phyloP scores from a whole-genome alignment of 2,329 filamentous ascomycete species.

The Claviceps humidiphila region DNA sequence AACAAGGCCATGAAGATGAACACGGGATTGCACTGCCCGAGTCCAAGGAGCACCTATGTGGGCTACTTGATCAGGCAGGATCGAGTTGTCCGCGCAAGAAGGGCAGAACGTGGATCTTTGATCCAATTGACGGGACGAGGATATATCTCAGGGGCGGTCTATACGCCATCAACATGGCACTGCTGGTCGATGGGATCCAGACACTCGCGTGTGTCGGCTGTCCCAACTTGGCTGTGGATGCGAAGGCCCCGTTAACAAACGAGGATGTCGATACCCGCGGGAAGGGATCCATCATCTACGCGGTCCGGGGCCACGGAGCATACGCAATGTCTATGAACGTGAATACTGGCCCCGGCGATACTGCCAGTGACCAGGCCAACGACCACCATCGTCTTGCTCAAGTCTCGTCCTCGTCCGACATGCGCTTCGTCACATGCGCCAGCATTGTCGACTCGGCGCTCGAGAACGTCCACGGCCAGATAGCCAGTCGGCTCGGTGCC shows the following conservation, averaged over 20 bases:
- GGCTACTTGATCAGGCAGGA: conserved; percentile 40
- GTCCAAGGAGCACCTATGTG: conserved; percentile 33
- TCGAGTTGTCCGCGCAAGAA: conserved; percentile 21
- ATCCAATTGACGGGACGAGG: conserved; percentile 47
- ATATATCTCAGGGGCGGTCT: conserved; percentile 40
- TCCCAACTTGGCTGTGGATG: conserved; percentile 30
- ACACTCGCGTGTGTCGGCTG: conserved; percentile 35
- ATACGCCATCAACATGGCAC: conserved; percentile 44
- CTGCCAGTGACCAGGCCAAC: conserved; percentile 7
- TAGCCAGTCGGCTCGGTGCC: conserved; percentile 29
- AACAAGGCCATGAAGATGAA: not conserved
- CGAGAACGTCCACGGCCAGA: conserved; percentile 30
- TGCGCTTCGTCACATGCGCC: conserved; percentile 35
- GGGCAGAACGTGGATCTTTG: conserved; percentile 43
- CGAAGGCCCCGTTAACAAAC: conserved; percentile 27
- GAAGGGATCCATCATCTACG: conserved; percentile 37
- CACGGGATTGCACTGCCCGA: conserved; percentile 19
- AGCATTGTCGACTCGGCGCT: conserved; percentile 34
- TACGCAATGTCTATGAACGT: conserved; percentile 28
- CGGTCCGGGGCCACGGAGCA: conserved; percentile 34
- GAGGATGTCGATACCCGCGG: conserved; percentile 27
- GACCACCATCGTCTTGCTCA: conserved; percentile 20
- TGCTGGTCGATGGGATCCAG: conserved; percentile 37
- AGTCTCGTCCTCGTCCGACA: conserved; percentile 10
- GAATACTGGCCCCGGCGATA: no score